Evolutionary conservation across 768 basidiomycete genomes (phyloP), one percentile per base, ranked within the genome.

Genomic region (Termitomyces sp.): DNA sequence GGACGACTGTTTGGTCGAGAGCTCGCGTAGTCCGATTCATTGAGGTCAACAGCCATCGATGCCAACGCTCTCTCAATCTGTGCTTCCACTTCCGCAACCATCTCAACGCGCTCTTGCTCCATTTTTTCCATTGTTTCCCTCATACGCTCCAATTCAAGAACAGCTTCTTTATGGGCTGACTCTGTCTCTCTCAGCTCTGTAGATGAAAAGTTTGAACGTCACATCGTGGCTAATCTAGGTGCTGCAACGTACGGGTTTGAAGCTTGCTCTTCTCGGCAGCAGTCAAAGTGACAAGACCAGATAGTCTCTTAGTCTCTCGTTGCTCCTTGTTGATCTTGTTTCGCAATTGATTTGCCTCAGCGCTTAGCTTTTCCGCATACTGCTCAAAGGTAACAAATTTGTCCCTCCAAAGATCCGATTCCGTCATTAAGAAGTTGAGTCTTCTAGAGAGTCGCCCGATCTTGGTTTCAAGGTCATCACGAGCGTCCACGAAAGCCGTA

Each of bases 321-420:
- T 93, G 90, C 70, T 96, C 93, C 72, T 87, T 89, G 68, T 90
- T 91, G 67, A 96, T 93, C 75, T 92, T 94, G 28, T 81, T 69
- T 60, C 92, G 79, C 60, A 97, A 74, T 55, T 96, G 91, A 32
- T 81, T 83, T 37, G 93, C 93, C 70, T 97, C 94, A 17, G 77
- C 78, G 62, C 89, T 91, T 30, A 97, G 78, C 65, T 89, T 88
- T 74, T 95, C 93, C 8, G 94, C 93, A 66, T 95, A 94, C 68
- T 88, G 86, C 68, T 97, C 94, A 61, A 97, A 96, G 14, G 89
- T 88, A 49, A 94, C 89, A 62, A 96, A 96, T 66, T 94, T 95
- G 71, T 93, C 88, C 57, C 92, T 78, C 93, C 93, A 96, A 45
- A 93, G 71, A 64, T 93, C 90, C 5, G 84, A 85, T 69, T 93